Conservation (phyloP, 2,329 filamentous ascomycete genomes). For the Diaporthe ilicicola region DNA sequence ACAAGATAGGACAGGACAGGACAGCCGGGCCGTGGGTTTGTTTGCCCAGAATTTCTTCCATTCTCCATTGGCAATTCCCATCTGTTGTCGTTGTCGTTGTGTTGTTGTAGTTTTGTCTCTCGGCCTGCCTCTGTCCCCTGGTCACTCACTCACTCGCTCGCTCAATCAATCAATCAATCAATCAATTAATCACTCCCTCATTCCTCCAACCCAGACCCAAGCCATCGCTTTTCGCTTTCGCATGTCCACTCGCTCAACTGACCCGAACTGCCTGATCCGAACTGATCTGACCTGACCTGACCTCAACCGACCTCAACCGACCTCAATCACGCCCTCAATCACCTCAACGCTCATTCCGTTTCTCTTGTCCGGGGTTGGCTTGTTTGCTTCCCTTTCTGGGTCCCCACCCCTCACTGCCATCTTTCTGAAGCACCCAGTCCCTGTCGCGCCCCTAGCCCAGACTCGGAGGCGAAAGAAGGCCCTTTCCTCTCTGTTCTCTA, state of each 20-base stretch:
- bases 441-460: conserved; percentile 1
- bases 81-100: not conserved
- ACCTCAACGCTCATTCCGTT: conserved; percentile 9
- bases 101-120: not conserved
- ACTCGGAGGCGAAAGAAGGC: conserved; percentile 6
- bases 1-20: not conserved
- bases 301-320: not conserved
- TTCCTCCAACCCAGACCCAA: too few species aligned
- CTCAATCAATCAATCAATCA: not conserved
- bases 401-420: conserved; percentile 16
- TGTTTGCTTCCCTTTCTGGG: not conserved
- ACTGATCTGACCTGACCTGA: not conserved
- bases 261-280: not conserved
- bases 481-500: not conserved
- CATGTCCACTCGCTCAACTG: not conserved
- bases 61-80: not conserved
- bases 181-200: not conserved
- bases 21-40: conserved; percentile 7
- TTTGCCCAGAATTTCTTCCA: not conserved
- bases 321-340: not conserved
- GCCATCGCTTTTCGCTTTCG: not conserved
- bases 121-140: not conserved
- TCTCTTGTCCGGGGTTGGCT: conserved; percentile 13
- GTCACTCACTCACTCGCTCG: not conserved
- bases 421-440: conserved; percentile 20